phyloP scores from a whole-genome alignment of 306 rosid species.

The Cucumis hystrix region DNA sequence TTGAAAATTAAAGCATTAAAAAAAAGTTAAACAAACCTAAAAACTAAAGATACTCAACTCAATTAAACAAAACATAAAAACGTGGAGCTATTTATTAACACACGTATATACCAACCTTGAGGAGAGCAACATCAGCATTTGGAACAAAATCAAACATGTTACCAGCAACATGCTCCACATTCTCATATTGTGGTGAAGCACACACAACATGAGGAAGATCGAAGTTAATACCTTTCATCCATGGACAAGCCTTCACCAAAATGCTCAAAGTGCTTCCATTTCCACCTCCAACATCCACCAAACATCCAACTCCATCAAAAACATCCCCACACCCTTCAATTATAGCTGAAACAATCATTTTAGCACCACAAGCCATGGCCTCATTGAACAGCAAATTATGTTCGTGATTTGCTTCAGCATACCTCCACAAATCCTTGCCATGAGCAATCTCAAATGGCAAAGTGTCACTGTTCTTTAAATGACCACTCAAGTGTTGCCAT shows the following conservation, averaged over 20 bases:
- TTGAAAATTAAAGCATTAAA: too few species aligned
- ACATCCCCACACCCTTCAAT: conserved; percentile 22
- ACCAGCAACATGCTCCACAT: conserved; percentile 38
- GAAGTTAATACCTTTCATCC: conserved; percentile 43
- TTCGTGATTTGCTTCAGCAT: conserved; percentile 11
- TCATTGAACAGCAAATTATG: conserved; percentile 38
- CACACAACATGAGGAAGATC: conserved; percentile 59
- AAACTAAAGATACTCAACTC: too few species aligned
- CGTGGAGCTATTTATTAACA: not conserved
- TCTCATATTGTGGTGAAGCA: conserved; percentile 5
- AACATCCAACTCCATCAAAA: conserved; percentile 25
- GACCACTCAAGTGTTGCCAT: conserved; percentile 18
- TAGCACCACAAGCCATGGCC: conserved; percentile 51
- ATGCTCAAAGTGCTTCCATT: conserved; percentile 31
- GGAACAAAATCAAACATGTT: conserved; percentile 58
- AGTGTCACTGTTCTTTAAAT: conserved; percentile 1
- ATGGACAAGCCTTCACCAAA: conserved; percentile 25
- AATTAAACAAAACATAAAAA: too few species aligned
- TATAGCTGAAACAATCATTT: not conserved
- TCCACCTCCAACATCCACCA: conserved; percentile 84
- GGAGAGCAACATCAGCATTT: conserved; percentile 48
- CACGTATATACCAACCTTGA: conserved; percentile 25
- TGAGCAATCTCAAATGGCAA: conserved; percentile 23
- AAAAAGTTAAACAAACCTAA: too few species aligned
- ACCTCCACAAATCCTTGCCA: conserved; percentile 44